phyloP scores from a whole-genome alignment of 495 filamentous ascomycete species.

The Rostrohypoxylon terebratum region DNA sequence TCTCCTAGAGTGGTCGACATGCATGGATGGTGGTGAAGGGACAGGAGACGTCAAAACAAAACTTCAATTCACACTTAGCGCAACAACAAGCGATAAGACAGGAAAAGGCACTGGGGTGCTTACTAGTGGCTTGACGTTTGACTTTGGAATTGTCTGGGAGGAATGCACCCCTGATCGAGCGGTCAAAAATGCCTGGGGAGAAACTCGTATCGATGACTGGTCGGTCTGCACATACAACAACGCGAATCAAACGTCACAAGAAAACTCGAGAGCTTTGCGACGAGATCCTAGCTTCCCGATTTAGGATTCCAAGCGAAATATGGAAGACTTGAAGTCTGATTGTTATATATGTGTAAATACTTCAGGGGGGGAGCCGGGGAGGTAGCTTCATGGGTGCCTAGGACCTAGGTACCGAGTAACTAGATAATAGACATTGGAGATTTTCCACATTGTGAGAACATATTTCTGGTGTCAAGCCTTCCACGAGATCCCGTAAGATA shows the following conservation, averaged over 20 bases:
- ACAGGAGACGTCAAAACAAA: constrained; percentile 42
- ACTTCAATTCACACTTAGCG: constrained; percentile 26
- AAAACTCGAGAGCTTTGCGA: constrained; percentile 1
- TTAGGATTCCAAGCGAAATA: neutral
- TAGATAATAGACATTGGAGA: neutral
- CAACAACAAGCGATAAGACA: constrained; percentile 39
- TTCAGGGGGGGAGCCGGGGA: no score
- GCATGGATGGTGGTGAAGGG: constrained; percentile 42
- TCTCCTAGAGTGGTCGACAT: constrained; percentile 38
- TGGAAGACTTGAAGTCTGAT: neutral
- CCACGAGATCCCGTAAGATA: no score
- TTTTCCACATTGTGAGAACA: neutral
- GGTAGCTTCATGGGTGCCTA: no score
- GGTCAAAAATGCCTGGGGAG: constrained; percentile 34
- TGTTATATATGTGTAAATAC: neutral
- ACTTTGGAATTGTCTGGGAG: constrained; percentile 40
- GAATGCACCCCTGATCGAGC: constrained; percentile 27
- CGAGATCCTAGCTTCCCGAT: constrained; percentile 12
- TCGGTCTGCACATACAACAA: constrained; percentile 39
- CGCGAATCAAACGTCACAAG: constrained; percentile 15
- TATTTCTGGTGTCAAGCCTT: no score
- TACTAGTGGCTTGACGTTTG: constrained; percentile 29
- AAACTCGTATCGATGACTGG: constrained; percentile 37
- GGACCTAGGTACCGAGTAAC: neutral
- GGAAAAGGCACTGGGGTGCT: constrained; percentile 32